Evolutionary conservation across 495 filamentous ascomycete species (phyloP).

Genomic region (Hypomontagnella submonticulosa): DNA sequence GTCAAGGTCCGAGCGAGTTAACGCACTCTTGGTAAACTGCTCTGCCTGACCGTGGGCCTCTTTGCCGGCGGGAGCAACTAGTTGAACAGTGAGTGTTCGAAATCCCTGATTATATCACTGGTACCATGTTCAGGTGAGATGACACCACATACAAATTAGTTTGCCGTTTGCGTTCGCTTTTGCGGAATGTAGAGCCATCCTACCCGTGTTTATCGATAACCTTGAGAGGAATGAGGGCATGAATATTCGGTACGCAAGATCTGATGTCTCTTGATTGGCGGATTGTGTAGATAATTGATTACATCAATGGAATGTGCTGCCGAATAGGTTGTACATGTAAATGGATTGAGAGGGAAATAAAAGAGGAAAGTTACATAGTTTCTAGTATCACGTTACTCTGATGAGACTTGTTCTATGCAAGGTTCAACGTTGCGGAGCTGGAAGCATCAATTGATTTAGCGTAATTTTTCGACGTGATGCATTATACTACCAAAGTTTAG

Average conservation of each 20-base stretch:
- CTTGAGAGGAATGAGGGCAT: slow-evolving; percentile 35
- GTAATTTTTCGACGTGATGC: too few relatives aligned
- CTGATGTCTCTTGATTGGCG: neutral
- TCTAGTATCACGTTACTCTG: too few relatives aligned
- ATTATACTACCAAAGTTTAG: too few relatives aligned
- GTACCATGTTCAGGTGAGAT: slow-evolving; percentile 22
- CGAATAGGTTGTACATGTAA: too few relatives aligned
- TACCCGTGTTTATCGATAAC: slow-evolving; percentile 34
- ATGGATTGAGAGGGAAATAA: too few relatives aligned
- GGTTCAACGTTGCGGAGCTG: too few relatives aligned
- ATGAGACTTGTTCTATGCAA: too few relatives aligned
- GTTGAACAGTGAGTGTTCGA: slow-evolving; percentile 19
- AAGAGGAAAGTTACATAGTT: too few relatives aligned
- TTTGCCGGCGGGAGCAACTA: slow-evolving; percentile 55
- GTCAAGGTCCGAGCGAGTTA: slow-evolving; percentile 65
- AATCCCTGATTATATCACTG: neutral
- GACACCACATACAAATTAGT: slow-evolving; percentile 62
- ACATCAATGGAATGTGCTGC: too few relatives aligned
- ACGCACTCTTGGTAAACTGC: slow-evolving; percentile 69
- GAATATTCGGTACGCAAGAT: slow-evolving; percentile 14
- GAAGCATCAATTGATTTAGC: too few relatives aligned
- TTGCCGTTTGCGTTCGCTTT: slow-evolving; percentile 55
- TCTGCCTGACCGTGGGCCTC: slow-evolving; percentile 62
- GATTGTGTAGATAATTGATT: neutral
- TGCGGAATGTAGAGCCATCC: slow-evolving; percentile 62